Evolutionary conservation across 2,329 filamentous ascomycete species (phyloP).

Genomic region (Zymoseptoria passerinii): DNA sequence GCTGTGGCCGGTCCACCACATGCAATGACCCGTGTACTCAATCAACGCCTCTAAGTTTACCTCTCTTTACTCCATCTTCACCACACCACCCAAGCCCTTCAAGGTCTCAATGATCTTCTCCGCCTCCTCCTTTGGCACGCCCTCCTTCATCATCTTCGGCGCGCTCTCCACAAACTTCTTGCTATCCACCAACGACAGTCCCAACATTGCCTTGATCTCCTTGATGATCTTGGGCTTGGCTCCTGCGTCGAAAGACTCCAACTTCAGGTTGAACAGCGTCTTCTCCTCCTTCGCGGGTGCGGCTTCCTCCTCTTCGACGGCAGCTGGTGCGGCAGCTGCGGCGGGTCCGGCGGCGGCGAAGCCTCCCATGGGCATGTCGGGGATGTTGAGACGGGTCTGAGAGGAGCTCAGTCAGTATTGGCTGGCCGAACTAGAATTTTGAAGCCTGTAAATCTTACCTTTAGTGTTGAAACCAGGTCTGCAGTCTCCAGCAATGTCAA

Average conservation of each 20-base stretch:
- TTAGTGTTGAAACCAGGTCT: constrained; percentile 86
- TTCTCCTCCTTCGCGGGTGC: constrained; percentile 84
- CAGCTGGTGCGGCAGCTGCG: constrained; percentile 53
- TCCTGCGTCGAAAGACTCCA: constrained; percentile 76
- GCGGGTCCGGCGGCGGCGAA: constrained; percentile 64
- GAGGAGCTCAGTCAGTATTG: constrained; percentile 3
- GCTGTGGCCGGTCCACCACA: neutral
- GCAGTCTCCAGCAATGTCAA: constrained; percentile 96
- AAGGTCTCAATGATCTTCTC: constrained; percentile 96
- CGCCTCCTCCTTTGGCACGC: constrained; percentile 94
- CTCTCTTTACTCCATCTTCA: constrained; percentile 67
- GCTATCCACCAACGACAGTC: constrained; percentile 92
- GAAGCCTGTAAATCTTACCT: constrained; percentile 50
- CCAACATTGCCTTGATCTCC: constrained; percentile 95
- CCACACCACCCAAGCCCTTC: constrained; percentile 86
- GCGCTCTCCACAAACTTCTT: constrained; percentile 99
- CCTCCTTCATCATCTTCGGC: constrained; percentile 98
- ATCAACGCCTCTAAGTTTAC: neutral
- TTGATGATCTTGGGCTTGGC: constrained; percentile 99
- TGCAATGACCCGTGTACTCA: neutral
- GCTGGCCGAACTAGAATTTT: neutral
- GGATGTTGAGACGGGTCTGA: constrained; percentile 90
- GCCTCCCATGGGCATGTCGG: constrained; percentile 88
- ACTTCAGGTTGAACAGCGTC: constrained; percentile 94
- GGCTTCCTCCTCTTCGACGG: constrained; percentile 71